Base-by-base conservation (phyloP, 495 filamentous ascomycete genomes). In the Penicillium coffeae region DNA sequence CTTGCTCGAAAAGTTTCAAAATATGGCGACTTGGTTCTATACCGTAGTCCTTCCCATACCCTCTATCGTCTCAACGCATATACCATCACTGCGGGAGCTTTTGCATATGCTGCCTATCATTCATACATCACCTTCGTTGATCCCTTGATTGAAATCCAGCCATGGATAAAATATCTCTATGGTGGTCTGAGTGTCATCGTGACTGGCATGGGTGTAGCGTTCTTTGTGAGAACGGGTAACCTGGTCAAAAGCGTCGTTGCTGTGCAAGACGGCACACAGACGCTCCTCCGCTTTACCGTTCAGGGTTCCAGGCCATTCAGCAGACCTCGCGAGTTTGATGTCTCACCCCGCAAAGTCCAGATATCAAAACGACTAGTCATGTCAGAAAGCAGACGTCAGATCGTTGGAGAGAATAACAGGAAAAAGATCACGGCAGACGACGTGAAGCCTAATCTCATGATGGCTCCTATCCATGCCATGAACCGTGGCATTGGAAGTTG, bases 31-130 rank as follows among this genome's bases (percentile, higher is more conserved):
- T 50, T 74, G 9, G 35, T 79, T 0, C 65, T 88, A 25, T 89
- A 83, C 69, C 68, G 81, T 48, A 74, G 79, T 0, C 81, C 75
- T 3, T 82, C 83, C 77, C 77, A 58, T 83, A 85, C 58, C 59
- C 66, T 30, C 66, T 80, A 13, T 71, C 73, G 25, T 10, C 10
- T 30, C 10, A 30, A 30, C 25, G 25, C 25, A 10, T 5, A 7
- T 13, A 13, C 13, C n/a, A 14, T 37, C 4, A 5, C 35, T 5
- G 50, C 67, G 18, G 83, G 82, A 60, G 85, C 80, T 65, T 70
- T 85, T 44, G 57, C 66, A 12, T 83, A 80, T 51, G 71, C 80
- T 9, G 69, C 68, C 46, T 79, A 74, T 58, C 76, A 82, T 54
- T 80, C 77, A 41, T 77, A 75, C 54, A 54, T 57, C 1, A 55